A percentile compares a stretch with the other conserved stretches of the same genome.
phyloP scores from a whole-genome alignment of 2,329 filamentous ascomycete species.

The Rhynchosporium secalis region DNA sequence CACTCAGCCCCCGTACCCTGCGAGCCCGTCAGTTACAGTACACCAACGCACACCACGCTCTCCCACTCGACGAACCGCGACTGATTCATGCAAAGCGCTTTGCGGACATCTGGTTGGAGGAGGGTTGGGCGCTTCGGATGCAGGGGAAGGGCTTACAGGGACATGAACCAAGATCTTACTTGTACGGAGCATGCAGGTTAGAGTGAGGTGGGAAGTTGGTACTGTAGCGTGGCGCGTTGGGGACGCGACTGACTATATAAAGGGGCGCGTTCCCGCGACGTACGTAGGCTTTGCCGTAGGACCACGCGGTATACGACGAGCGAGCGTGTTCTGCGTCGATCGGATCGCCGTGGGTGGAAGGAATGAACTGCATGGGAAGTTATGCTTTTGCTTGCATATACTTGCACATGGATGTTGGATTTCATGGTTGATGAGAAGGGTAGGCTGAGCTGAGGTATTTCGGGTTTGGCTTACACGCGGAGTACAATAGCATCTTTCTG shows the following conservation, averaged over 20 bases:
- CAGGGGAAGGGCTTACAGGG: background rate
- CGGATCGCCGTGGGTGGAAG: background rate
- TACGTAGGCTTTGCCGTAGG: too few relatives aligned
- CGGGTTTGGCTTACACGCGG: background rate
- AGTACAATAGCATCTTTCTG: too few relatives aligned
- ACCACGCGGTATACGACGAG: too few relatives aligned
- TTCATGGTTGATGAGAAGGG: background rate
- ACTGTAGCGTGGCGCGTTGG: constrained; percentile 8
- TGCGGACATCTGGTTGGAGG: constrained; percentile 4
- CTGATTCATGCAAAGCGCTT: background rate
- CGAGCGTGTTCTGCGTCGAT: constrained; percentile 10
- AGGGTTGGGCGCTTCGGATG: constrained; percentile 2
- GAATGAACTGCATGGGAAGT: too few relatives aligned
- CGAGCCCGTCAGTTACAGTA: too few relatives aligned
- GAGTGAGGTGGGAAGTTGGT: background rate
- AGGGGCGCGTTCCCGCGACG: background rate
- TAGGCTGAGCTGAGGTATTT: background rate
- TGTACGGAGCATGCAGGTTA: background rate
- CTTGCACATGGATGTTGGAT: background rate
- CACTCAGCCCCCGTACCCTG: too few relatives aligned
- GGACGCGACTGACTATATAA: constrained; percentile 7
- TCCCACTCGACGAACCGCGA: too few relatives aligned
- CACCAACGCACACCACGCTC: too few relatives aligned
- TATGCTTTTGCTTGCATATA: too few relatives aligned
- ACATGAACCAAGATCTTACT: too few relatives aligned